These are phyloP conservation scores for Clavispora fructus DNA, from an alignment of 805 yeast species.

Conservation along the genomic window DNA sequence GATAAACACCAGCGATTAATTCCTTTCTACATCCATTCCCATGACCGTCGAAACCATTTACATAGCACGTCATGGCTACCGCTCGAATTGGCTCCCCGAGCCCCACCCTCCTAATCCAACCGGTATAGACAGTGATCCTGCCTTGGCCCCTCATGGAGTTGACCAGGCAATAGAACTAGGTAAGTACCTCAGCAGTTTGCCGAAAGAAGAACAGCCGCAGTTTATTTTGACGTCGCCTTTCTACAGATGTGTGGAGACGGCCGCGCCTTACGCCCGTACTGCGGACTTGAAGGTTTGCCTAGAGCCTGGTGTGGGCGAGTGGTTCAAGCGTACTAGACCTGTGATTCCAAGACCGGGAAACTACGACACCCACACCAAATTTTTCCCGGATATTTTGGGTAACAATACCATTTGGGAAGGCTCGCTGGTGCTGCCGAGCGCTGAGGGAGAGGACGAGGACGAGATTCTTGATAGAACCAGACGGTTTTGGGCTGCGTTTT, in stretches of 20 bases:
- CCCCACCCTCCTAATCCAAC: conserved; percentile 83
- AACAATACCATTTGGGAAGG: conserved; percentile 30
- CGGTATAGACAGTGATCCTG: conserved; percentile 85
- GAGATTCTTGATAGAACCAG: conserved; percentile 63
- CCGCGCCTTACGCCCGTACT: conserved; percentile 58
- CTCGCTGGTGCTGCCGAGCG: conserved; percentile 55
- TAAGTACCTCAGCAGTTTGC: conserved; percentile 40
- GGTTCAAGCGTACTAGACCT: conserved; percentile 72
- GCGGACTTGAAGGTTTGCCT: conserved; percentile 55
- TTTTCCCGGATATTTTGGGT: conserved; percentile 42
- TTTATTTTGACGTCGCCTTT: conserved; percentile 78
- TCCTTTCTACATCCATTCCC: not conserved
- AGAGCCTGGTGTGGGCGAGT: conserved; percentile 88
- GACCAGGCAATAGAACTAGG: conserved; percentile 83
- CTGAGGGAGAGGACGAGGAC: conserved; percentile 66
- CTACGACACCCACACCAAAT: conserved; percentile 40
- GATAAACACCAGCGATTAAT: not conserved
- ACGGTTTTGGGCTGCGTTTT: conserved; percentile 49
- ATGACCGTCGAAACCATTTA: conserved; percentile 53
- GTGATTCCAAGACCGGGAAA: conserved; percentile 68
- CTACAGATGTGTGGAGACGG: conserved; percentile 83
- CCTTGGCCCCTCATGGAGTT: conserved; percentile 81
- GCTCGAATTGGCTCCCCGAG: conserved; percentile 75
- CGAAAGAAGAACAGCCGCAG: conserved; percentile 59
- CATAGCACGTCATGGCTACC: conserved; percentile 81